Percentiles rank a stretch among this genome's conserved stretches.
Evolutionary conservation across 352 stramenopile species (phyloP).

Genomic region (Globisporangium orthogonon): DNA sequence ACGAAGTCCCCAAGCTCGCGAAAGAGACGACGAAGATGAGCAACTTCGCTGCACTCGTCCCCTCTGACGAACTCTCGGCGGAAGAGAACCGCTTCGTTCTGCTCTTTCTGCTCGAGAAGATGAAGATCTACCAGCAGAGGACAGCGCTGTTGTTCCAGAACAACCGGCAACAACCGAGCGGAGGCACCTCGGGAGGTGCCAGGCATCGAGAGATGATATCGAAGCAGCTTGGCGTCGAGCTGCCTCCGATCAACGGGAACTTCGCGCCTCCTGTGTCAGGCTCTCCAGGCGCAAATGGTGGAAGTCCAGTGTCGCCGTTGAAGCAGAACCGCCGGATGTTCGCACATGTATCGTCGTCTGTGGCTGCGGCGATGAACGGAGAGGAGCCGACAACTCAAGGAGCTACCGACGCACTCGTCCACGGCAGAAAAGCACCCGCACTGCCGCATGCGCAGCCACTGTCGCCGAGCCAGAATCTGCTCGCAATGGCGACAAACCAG

Average conservation of each 20-base stretch:
- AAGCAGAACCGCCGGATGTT: constrained; percentile 47
- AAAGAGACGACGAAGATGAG: constrained; percentile 32
- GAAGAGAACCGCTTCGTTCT: constrained; percentile 39
- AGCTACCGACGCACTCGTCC: background rate
- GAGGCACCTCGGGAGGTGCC: too few species aligned
- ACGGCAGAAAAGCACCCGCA: background rate
- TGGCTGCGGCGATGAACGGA: constrained; percentile 12
- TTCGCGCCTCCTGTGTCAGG: constrained; percentile 6
- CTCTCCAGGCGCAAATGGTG: background rate
- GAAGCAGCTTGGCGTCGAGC: constrained; percentile 47
- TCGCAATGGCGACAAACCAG: constrained; percentile 32
- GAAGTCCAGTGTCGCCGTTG: constrained; percentile 22
- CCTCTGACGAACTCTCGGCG: constrained; percentile 47
- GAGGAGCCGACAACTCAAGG: constrained; percentile 2
- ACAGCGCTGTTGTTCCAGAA: constrained; percentile 37
- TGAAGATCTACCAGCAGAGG: constrained; percentile 50
- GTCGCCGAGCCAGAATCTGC: constrained; percentile 16
- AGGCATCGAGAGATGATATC: constrained; percentile 24
- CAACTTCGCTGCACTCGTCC: constrained; percentile 20
- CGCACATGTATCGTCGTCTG: constrained; percentile 23
- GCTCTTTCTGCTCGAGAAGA: constrained; percentile 56
- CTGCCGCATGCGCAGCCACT: background rate
- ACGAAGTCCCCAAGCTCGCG: constrained; percentile 13
- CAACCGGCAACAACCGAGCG: background rate
- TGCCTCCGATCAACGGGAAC: constrained; percentile 49